Evolutionary conservation across 108 stramenopile genomes (phyloP), one percentile per base, ranked within the genome.

Genomic region (Schizochytrium sp.): DNA sequence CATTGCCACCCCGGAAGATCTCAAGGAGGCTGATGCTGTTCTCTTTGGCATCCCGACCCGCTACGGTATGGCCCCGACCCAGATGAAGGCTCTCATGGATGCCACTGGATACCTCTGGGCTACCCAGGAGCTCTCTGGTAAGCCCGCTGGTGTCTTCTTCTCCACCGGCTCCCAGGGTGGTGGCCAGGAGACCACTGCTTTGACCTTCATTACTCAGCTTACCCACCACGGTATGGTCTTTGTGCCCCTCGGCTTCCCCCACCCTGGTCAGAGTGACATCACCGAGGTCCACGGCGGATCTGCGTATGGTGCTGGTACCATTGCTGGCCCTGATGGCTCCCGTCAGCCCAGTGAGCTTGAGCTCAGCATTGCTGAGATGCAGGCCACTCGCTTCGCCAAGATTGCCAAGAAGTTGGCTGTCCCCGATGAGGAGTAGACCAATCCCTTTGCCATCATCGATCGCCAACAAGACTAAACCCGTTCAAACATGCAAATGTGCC

Each of bases 21-120:
- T 96, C 88, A 17, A 61, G 13, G 92, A 94, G 53, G 91, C 91
- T 59, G 95, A 96, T 72, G 95, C 95, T 61, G 87, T 96, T 88
- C 56, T 96, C 12, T 96, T 96, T 72, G 95, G 95, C 46, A 45
- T 96, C 61, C 89, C 91, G 44, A 94, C 94, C 50, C 93, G 95
- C 12, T 96, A 91, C 73, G 95, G 95, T 72, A 90, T 93, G 89
- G 53, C 89, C 41, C 72, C 50, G 44, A 44, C 91, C 12, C 91
- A 92, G 88, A 90, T 92, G 91, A 92, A 92, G 90, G 44, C 89
- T 44, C 89, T 92, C 87, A 47, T 91, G 0, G 91, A 92, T 88
- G 41, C 89, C 47, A 92, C 91, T 10, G 91, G 91, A 19, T 19
- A 44, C n/a, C 90, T 92, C 59, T 92, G 92, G 92, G 91, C 91